Percentiles rank a stretch among this genome's conserved stretches.
phyloP scores from a whole-genome alignment of 2,329 filamentous ascomycete species.

The Ophiosphaerella herpotricha region DNA sequence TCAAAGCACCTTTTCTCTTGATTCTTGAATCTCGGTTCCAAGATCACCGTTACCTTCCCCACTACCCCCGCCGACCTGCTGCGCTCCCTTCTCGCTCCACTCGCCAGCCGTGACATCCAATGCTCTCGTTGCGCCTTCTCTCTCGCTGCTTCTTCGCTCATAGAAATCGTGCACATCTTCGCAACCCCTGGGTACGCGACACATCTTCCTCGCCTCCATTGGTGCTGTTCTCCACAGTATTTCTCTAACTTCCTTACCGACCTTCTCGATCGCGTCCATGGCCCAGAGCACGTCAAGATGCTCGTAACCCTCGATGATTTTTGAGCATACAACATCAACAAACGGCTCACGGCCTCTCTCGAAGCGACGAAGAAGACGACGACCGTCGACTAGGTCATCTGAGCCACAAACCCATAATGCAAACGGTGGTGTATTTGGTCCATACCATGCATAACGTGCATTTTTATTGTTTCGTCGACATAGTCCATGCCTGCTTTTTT shows the following conservation, averaged over 20 bases:
- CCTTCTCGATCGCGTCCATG: slow-evolving; percentile 81
- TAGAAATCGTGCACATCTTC: slow-evolving; percentile 50
- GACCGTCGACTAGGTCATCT: slow-evolving; percentile 84
- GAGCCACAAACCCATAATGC: slow-evolving; percentile 86
- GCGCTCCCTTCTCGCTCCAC: slow-evolving; percentile 34
- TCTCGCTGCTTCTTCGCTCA: slow-evolving; percentile 11
- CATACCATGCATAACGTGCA: slow-evolving; percentile 73
- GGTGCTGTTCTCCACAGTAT: slow-evolving; percentile 80
- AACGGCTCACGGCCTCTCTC: slow-evolving; percentile 78
- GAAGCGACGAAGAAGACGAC: slow-evolving; percentile 73
- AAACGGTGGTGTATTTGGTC: slow-evolving; percentile 76
- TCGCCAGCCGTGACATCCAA: slow-evolving; percentile 38
- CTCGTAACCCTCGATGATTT: slow-evolving; percentile 81
- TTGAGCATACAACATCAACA: slow-evolving; percentile 78
- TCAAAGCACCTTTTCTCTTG: neutral
- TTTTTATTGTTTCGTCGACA: slow-evolving; percentile 47
- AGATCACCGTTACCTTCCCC: slow-evolving; percentile 29
- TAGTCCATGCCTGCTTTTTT: slow-evolving; percentile 5
- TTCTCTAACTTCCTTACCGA: slow-evolving; percentile 78
- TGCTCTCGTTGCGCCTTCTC: slow-evolving; percentile 23
- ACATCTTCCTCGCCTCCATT: slow-evolving; percentile 60
- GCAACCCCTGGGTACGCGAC: slow-evolving; percentile 68
- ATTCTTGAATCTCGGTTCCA: slow-evolving; percentile 14
- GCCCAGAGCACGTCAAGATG: slow-evolving; percentile 96
- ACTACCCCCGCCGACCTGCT: slow-evolving; percentile 33